Conservation (phyloP, 2,329 filamentous ascomycete species). For the Lachnellula occidentalis region DNA sequence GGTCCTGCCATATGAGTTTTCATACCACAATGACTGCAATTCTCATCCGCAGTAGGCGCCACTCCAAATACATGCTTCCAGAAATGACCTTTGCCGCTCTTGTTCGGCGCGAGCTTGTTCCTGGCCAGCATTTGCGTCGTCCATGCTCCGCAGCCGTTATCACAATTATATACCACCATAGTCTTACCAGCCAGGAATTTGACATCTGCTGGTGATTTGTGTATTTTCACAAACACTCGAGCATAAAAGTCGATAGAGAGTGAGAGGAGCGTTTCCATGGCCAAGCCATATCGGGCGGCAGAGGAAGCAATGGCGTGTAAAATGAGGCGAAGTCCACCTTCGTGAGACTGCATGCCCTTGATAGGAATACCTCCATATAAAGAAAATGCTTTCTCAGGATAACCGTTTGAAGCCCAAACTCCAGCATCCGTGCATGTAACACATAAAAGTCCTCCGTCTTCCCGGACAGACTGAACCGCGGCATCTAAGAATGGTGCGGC, state of each 20-base stretch:
- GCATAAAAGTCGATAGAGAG: constrained; percentile 96
- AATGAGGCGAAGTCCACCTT: constrained; percentile 82
- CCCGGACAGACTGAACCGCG: constrained; percentile 74
- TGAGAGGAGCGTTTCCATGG: constrained; percentile 85
- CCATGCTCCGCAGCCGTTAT: constrained; percentile 88
- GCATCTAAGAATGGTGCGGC: constrained; percentile 90
- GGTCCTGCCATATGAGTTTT: constrained; percentile 86
- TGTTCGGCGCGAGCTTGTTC: constrained; percentile 61
- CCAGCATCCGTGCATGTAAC: constrained; percentile 96
- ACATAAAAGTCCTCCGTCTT: constrained; percentile 84
- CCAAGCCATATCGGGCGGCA: constrained; percentile 77
- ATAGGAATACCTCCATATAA: constrained; percentile 88
- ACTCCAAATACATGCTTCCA: constrained; percentile 75
- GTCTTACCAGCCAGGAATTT: constrained; percentile 88
- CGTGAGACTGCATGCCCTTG: constrained; percentile 81
- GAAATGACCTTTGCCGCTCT: constrained; percentile 62
- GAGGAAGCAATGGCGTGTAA: constrained; percentile 74
- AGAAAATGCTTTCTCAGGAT: constrained; percentile 88
- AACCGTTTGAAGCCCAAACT: constrained; percentile 90
- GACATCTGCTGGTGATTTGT: constrained; percentile 74
- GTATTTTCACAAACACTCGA: constrained; percentile 79
- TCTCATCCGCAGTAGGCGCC: constrained; percentile 59
- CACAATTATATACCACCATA: constrained; percentile 90
- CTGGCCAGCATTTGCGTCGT: constrained; percentile 72
- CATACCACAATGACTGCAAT: constrained; percentile 77